Conservation (phyloP, 768 basidiomycete genomes). For the Leucogyrophana mollusca region DNA sequence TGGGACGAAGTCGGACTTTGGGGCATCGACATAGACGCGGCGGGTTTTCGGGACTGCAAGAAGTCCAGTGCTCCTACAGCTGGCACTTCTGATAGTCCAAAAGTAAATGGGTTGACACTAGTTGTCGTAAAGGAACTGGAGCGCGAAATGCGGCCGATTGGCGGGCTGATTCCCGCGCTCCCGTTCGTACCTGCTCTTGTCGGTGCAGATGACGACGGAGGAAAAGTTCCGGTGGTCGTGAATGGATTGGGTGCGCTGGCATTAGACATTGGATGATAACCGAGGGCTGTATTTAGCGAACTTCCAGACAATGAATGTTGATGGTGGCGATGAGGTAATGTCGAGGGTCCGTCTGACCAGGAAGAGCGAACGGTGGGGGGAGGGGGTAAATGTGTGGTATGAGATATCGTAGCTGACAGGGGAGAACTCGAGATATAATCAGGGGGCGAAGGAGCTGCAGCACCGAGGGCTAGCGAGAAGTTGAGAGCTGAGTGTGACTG, state of each 20-base stretch:
- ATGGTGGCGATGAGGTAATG: conserved; percentile 28
- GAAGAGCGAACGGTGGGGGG: conserved; percentile 21
- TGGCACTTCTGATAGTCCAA: conserved; percentile 30
- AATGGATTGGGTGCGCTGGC: conserved; percentile 28
- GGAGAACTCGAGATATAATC: conserved; percentile 23
- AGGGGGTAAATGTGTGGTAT: conserved; percentile 23
- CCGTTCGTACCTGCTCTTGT: conserved; percentile 17
- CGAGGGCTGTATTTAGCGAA: conserved; percentile 22
- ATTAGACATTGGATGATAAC: conserved; percentile 33
- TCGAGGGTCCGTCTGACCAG: conserved; percentile 27
- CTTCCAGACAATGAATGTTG: conserved; percentile 29
- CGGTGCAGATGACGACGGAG: conserved; percentile 22
- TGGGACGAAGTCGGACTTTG: conserved; percentile 37
- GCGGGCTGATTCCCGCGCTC: conserved; percentile 28
- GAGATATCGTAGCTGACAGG: conserved; percentile 17
- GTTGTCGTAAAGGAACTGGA: conserved; percentile 54
- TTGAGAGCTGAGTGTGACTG: conserved; percentile 11
- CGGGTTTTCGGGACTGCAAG: conserved; percentile 18
- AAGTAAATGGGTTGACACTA: conserved; percentile 38
- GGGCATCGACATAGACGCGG: conserved; percentile 9
- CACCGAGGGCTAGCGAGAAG: conserved; percentile 18
- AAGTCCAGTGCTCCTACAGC: conserved; percentile 29
- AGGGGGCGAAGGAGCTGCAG: conserved; percentile 17
- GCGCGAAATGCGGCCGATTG: conserved; percentile 54
- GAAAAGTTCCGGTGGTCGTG: conserved; percentile 29